Evolutionary conservation across 352 stramenopile species (phyloP).

Genomic region (Pythium coloratum): DNA sequence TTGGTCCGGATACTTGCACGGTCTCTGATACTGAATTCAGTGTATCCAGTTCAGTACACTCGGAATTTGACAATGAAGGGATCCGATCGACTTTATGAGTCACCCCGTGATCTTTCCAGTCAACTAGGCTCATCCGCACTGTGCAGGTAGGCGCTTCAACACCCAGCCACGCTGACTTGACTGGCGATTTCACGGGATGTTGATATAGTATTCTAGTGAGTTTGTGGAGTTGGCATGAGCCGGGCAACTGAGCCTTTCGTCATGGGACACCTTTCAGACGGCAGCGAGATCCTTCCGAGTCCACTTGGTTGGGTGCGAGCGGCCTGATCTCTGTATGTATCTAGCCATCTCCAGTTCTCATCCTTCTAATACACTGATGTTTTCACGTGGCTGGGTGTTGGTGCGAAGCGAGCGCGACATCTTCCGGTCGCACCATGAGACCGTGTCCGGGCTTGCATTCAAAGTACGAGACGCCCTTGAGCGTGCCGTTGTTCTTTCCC

Average conservation of each 20-base stretch:
- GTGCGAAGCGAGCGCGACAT: slow-evolving; percentile 4
- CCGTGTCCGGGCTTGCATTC: slow-evolving; percentile 49
- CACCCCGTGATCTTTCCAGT: not conserved
- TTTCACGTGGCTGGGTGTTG: not conserved
- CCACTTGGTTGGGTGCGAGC: not conserved
- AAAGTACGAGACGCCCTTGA: slow-evolving; percentile 75
- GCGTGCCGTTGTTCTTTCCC: slow-evolving; percentile 73
- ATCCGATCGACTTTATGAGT: not conserved
- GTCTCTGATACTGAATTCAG: not conserved
- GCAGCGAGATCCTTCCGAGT: not conserved
- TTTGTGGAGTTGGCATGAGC: not conserved
- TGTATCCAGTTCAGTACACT: not conserved
- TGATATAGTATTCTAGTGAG: not conserved
- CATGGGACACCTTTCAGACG: not conserved
- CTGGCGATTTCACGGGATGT: not conserved
- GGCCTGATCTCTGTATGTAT: slow-evolving; percentile 4
- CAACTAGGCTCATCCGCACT: not conserved
- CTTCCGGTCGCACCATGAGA: slow-evolving; percentile 58
- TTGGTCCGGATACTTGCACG: not conserved
- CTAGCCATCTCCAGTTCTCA: not conserved
- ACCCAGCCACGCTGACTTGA: not conserved
- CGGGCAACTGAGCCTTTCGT: not conserved
- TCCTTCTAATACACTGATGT: not conserved
- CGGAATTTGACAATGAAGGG: not conserved
- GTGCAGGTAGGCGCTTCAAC: not conserved